A percentile compares a stretch with the other conserved stretches of the same genome.
phyloP scores from a whole-genome alignment of 1,139 yeast species.

The Geotrichum aggregatum region DNA sequence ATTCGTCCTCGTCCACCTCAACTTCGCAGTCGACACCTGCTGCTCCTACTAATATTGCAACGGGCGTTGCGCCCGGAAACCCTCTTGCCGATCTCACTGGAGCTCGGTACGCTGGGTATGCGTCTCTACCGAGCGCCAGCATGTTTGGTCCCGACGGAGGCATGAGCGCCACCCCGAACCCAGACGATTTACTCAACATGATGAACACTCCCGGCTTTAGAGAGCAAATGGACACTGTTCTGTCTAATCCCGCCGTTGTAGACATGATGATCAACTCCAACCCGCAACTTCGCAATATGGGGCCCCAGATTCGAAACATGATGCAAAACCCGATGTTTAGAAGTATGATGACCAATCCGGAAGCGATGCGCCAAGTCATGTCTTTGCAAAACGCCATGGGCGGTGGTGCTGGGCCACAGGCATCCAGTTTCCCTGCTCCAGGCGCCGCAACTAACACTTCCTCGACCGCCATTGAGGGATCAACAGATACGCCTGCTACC shows the following conservation, averaged over 20 bases:
- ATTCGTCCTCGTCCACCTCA: constrained; percentile 23
- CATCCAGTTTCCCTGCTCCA: constrained; percentile 53
- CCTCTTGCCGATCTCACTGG: constrained; percentile 90
- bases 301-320: constrained; percentile 84
- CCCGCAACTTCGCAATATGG: constrained; percentile 77
- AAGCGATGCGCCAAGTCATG: constrained; percentile 68
- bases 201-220: constrained; percentile 77
- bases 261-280: constrained; percentile 78
- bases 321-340: constrained; percentile 80
- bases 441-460: constrained; percentile 33
- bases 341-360: constrained; percentile 57
- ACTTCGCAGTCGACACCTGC: constrained; percentile 26
- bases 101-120: constrained; percentile 90
- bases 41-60: constrained; percentile 71
- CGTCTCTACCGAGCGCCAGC: constrained; percentile 80
- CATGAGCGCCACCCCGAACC: constrained; percentile 64
- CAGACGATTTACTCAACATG: constrained; percentile 68
- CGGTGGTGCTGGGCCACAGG: constrained; percentile 26
- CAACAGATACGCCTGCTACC: constrained; percentile 23
- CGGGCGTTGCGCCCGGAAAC: constrained; percentile 87
- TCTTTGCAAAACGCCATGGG: constrained; percentile 57
- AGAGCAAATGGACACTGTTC: constrained; percentile 74
- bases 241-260: constrained; percentile 78
- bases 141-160: constrained; percentile 97
- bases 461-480: constrained; percentile 21